phyloP scores from a whole-genome alignment of 192 early-diverging fungal genomes.

The Umbelopsis sp. region DNA sequence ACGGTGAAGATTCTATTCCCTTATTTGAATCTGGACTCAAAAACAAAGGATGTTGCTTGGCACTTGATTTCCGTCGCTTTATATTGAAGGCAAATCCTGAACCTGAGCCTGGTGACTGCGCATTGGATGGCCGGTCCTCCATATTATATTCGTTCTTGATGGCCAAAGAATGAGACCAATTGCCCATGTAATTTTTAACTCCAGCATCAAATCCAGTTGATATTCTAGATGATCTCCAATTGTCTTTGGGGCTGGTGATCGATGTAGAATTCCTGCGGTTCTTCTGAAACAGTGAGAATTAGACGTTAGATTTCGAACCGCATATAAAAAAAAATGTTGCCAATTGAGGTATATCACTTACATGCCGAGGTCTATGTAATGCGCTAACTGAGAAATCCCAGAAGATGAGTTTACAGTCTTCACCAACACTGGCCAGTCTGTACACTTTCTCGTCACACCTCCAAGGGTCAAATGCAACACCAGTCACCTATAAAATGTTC shows the following conservation, averaged over 20 bases:
- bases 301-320: background rate
- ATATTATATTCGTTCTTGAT: background rate
- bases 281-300: background rate
- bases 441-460: conserved; percentile 79
- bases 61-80: conserved; percentile 1
- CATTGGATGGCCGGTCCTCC: background rate
- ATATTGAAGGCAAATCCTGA: background rate
- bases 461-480: conserved; percentile 84
- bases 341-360: conserved; percentile 35
- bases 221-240: background rate
- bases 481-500: conserved; percentile 41
- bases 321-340: background rate
- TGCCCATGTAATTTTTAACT: background rate
- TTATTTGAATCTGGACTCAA: conserved; percentile 15
- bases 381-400: conserved; percentile 91
- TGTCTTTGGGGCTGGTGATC: conserved; percentile 3
- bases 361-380: conserved; percentile 74
- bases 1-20: background rate
- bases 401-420: conserved; percentile 83
- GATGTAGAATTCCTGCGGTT: background rate
- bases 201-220: background rate
- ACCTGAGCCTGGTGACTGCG: background rate
- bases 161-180: background rate
- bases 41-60: conserved; percentile 17
- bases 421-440: conserved; percentile 87